phyloP scores from a whole-genome alignment of 441 rosid species.

The Gossypium gossypioides region DNA sequence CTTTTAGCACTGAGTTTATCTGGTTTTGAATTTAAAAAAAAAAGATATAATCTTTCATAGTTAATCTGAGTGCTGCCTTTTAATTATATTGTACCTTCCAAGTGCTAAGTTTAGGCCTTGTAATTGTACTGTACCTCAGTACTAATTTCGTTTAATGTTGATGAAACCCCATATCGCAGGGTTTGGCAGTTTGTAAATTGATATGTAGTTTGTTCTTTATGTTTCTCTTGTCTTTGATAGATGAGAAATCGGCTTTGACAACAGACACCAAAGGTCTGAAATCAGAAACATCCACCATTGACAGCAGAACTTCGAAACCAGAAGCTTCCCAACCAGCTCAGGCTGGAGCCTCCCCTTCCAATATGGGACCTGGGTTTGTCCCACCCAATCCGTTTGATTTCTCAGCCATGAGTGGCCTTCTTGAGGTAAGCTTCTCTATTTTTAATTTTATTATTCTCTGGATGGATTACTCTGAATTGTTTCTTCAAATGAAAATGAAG shows the following conservation, averaged over 20 bases:
- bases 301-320: constrained; percentile 23
- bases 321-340: constrained; percentile 36
- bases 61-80: not conserved
- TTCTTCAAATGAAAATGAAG: too few species aligned
- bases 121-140: not conserved
- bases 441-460: not conserved
- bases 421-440: constrained; percentile 41
- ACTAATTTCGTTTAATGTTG: too few species aligned
- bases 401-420: constrained; percentile 74
- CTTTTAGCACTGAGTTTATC: not conserved
- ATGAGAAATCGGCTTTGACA: constrained; percentile 32
- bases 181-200: not conserved
- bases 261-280: constrained; percentile 19
- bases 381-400: constrained; percentile 66
- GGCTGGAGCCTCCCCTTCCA: constrained; percentile 25
- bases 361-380: constrained; percentile 27
- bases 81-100: not conserved
- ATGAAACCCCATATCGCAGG: too few species aligned
- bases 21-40: not conserved
- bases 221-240: constrained; percentile 18
- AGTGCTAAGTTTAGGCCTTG: not conserved
- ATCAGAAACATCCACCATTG: constrained; percentile 32
- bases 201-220: not conserved
- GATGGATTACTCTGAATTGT: not conserved
- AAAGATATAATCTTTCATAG: not conserved